Evolutionary conservation across 2,329 filamentous ascomycete species (phyloP), one percentile per base, ranked within the genome.

Genomic region (Talaromyces islandicus): DNA sequence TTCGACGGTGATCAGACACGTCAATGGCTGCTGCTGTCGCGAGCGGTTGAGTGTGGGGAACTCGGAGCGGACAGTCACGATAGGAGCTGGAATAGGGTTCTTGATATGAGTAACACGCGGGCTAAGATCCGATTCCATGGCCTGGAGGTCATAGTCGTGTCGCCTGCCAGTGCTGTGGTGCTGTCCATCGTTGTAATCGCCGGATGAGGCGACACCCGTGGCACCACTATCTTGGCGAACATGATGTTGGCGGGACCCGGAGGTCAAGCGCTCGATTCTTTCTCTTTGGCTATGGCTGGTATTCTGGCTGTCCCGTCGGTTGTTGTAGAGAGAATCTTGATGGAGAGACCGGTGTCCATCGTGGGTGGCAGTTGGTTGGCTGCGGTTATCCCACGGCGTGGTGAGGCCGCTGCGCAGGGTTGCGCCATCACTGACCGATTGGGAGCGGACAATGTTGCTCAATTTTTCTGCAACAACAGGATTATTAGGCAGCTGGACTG

Each of bases 91-190:
- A 61, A 97, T 97, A 0, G 92, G 91, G 67, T 96, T 96, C 68
- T 88, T 90, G 10, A 86, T 83, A 21, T 88, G 72, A 56, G 79
- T 83, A 6, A 82, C 77, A 41, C 89, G 87, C 6, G 91, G 89
- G 64, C 85, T 84, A 19, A 95, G 81, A 35, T 87, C 89, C 0
- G 90, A 91, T 74, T 97, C 93, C 91, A 97, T 96, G 3, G 92
- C 92, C 73, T 97, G 93, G 17, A 96, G 85, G 70, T 97, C 94
- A 70, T 96, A 97, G 71, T 97, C 93, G 70, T 97, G 92, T 59
- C 89, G 88, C 67, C 92, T 85, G 46, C 83, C 82, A 27, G 79
- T 79, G 41, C 85, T 85, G 7, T 83, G 84, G 67, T 90, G 86
- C 17, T 86, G 86, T 2, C 88, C 88, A 64, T 93, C 90, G 27